Base-by-base conservation (phyloP, 225 moss, liverwort and hornwort genomes). In the Polytrichum formosum region DNA sequence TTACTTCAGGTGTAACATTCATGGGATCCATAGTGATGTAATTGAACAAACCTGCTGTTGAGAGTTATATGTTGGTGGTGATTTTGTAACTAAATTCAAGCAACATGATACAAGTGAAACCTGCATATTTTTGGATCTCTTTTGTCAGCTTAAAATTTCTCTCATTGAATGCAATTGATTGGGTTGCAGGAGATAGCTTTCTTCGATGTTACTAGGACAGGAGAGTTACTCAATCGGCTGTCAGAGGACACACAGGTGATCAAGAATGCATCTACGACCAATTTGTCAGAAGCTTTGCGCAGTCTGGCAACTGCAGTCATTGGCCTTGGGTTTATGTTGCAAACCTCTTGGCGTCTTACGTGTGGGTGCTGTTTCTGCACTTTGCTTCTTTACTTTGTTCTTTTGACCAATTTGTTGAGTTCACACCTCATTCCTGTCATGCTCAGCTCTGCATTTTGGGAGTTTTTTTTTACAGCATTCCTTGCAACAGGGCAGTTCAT, bases 201-300 rank as follows among this genome's bases (percentile, higher is more conserved):
- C 71, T 94, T 88, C 73, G 97, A 94, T 81, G 97, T 98, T 19
- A 98, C 94, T 23, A 91, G 86, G 73, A 94, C 92, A 20, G 94
- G 97, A 72, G 94, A 98, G 75, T 84, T 98, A 76, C 81, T 94
- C 73, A 98, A 94, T 73, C 92, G 94, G 73, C 81, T 98, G 54
- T 90, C 92, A 7, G 97, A 98, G 79, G 94, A 98, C 72, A 94
- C 88, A 68, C 88, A 91, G 73, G 97, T 98, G 74, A 94, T 98
- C 61, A 98, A 98, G 79, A 98, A 85, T 87, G 97, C 97, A 63
- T 86, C 94, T 58, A 98, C 97, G 28, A 82, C 90, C 66, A 98
- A 94, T 59, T 87, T 98, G 76, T 98, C 97, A 69, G 90, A 92
- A 85, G 81, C 97, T 22, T 76, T 98, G 76, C 86, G 97, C 72